These are phyloP conservation scores for Orychophragmus violaceus DNA, from an alignment of 345 rosid species.

Conservation along the genomic window DNA sequence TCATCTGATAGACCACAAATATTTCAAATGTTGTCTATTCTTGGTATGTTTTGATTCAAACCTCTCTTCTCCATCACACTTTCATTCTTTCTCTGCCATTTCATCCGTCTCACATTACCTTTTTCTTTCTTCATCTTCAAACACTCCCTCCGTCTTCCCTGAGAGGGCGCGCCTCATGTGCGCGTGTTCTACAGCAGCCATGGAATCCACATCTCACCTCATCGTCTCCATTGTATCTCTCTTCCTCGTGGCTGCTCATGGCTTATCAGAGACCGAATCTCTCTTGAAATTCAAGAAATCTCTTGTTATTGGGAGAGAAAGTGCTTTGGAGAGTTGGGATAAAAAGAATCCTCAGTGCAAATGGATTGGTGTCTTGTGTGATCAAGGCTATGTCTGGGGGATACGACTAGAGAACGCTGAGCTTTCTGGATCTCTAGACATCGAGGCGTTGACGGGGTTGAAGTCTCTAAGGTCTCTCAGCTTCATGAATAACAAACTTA, in stretches of 20 bases:
- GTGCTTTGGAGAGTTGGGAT: slow-evolving; percentile 42
- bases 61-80: slow-evolving; percentile 16
- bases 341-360: slow-evolving; percentile 37
- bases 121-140: not conserved
- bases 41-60: slow-evolving; percentile 7
- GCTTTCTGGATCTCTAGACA: slow-evolving; percentile 45
- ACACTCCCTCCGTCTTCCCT: slow-evolving; percentile 30
- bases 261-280: slow-evolving; percentile 36
- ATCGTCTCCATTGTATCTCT: slow-evolving; percentile 6
- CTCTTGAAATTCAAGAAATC: slow-evolving; percentile 62
- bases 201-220: slow-evolving; percentile 14
- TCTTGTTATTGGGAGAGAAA: slow-evolving; percentile 22
- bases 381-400: slow-evolving; percentile 45
- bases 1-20: slow-evolving; percentile 8
- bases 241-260: slow-evolving; percentile 12
- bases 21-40: slow-evolving; percentile 10
- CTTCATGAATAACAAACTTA: slow-evolving; percentile 52
- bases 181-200: slow-evolving; percentile 34
- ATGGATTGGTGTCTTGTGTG: slow-evolving; percentile 68
- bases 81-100: slow-evolving; percentile 13
- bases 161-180: slow-evolving; percentile 59
- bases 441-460: slow-evolving; percentile 35
- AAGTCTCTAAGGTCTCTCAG: slow-evolving; percentile 48
- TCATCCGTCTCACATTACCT: not conserved
- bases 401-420: slow-evolving; percentile 56